Conservation (phyloP, 106 monocot genomes). For the Amphibolis antarctica region DNA sequence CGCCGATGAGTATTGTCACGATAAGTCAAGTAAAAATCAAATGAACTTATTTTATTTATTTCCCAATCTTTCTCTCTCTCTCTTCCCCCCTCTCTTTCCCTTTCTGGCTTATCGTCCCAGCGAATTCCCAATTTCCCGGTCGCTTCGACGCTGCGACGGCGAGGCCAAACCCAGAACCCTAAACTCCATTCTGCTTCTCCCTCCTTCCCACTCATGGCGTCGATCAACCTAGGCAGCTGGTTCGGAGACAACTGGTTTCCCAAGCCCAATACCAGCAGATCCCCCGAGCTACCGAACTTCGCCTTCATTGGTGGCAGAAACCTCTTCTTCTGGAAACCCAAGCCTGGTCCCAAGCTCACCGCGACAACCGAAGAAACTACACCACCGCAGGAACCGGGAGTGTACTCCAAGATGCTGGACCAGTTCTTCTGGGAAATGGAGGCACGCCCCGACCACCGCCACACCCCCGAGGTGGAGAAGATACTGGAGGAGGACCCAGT, state of each 20-base stretch:
- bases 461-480: slow-evolving; percentile 56
- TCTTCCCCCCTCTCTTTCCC: no score
- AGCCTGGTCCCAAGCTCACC: slow-evolving; percentile 5
- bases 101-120: no score
- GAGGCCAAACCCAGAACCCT: no score
- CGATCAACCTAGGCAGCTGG: slow-evolving; percentile 54
- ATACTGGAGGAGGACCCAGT: slow-evolving; percentile 53
- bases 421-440: slow-evolving; percentile 76
- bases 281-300: slow-evolving; percentile 30
- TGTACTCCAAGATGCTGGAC: slow-evolving; percentile 50
- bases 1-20: no score
- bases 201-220: slow-evolving; percentile 28
- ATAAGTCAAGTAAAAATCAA: no score
- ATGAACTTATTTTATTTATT: no score
- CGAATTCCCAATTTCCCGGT: no score
- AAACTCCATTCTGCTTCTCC: neutral
- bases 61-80: no score
- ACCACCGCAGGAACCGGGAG: slow-evolving; percentile 13
- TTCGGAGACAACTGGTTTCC: slow-evolving; percentile 62
- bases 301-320: slow-evolving; percentile 56
- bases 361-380: slow-evolving; percentile 6
- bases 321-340: slow-evolving; percentile 23
- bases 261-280: slow-evolving; percentile 17
- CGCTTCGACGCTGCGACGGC: no score
- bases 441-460: slow-evolving; percentile 57